Evolutionary conservation across 2,329 filamentous ascomycete genomes (phyloP).

Genomic region (Chrysoporthe deuterocubensis): DNA sequence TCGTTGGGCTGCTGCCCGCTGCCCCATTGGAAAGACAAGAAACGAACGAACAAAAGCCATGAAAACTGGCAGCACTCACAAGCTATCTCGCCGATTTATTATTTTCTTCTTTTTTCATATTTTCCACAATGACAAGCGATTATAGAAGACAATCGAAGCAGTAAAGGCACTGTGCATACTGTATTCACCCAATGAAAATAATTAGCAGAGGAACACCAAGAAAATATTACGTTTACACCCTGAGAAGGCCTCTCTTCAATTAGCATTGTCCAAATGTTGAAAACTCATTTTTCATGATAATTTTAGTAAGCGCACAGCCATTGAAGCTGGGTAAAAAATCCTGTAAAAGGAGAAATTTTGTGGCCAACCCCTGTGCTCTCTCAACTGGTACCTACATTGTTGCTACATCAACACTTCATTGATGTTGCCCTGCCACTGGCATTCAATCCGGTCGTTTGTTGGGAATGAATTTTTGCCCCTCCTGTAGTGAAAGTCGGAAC

Average conservation of each 20-base stretch:
- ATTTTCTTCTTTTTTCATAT: too few relatives aligned
- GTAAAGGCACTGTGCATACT: not conserved
- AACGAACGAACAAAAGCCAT: not conserved
- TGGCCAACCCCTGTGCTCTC: too few relatives aligned
- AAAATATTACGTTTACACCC: not conserved
- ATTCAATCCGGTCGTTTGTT: too few relatives aligned
- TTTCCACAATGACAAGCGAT: not conserved
- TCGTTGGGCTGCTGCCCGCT: not conserved
- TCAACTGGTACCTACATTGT: too few relatives aligned
- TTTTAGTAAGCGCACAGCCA: too few relatives aligned
- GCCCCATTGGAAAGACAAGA: not conserved
- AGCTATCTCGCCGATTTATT: not conserved
- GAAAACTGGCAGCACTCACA: not conserved
- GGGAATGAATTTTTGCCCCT: too few relatives aligned
- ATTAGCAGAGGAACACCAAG: not conserved
- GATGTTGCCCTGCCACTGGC: too few relatives aligned
- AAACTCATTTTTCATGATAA: too few relatives aligned
- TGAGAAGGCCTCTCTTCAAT: not conserved
- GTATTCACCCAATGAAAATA: not conserved
- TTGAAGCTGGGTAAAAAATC: too few relatives aligned
- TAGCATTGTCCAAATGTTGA: not conserved
- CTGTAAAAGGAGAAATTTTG: too few relatives aligned
- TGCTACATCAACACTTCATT: too few relatives aligned
- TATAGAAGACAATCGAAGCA: not conserved
- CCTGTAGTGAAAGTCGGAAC: too few relatives aligned